Percentiles rank a stretch among this genome's conserved stretches.
Conservation (phyloP, 768 basidiomycete species). For the Suillus cothurnatus region DNA sequence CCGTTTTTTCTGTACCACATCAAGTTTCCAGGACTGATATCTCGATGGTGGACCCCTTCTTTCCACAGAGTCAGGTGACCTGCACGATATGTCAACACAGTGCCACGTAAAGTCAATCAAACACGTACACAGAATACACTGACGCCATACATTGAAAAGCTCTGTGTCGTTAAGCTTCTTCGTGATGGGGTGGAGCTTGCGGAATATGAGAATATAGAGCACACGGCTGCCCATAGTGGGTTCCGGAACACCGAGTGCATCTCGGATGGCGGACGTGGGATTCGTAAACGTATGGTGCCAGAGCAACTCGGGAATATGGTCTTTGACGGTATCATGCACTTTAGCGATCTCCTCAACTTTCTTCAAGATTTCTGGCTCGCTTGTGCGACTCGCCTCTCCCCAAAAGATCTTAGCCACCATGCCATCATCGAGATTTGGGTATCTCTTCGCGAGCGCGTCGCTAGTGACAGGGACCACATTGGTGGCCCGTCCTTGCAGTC, state of each 20-base stretch:
- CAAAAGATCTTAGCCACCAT: too few relatives aligned
- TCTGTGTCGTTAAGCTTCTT: too few relatives aligned
- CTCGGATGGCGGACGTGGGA: neutral
- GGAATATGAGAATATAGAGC: too few relatives aligned
- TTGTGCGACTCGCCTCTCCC: neutral
- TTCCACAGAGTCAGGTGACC: neutral
- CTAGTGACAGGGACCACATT: too few relatives aligned
- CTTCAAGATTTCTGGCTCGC: neutral
- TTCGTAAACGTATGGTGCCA: neutral
- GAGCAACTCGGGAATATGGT: neutral
- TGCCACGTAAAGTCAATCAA: too few relatives aligned
- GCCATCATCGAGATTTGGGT: too few relatives aligned
- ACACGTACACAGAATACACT: too few relatives aligned
- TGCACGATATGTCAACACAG: neutral
- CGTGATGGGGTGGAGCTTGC: too few relatives aligned
- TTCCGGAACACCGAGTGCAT: neutral
- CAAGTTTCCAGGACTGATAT: slow-evolving; percentile 16
- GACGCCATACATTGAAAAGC: too few relatives aligned
- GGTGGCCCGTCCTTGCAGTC: neutral
- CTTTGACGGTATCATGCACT: neutral
- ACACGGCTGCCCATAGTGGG: neutral
- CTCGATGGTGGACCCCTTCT: neutral
- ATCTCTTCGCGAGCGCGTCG: too few relatives aligned
- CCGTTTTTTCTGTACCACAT: slow-evolving; percentile 13
- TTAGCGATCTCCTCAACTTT: neutral